These are phyloP conservation scores for Cyclanthera cordifolia DNA, from an alignment of 306 rosid species.

Conservation along the genomic window DNA sequence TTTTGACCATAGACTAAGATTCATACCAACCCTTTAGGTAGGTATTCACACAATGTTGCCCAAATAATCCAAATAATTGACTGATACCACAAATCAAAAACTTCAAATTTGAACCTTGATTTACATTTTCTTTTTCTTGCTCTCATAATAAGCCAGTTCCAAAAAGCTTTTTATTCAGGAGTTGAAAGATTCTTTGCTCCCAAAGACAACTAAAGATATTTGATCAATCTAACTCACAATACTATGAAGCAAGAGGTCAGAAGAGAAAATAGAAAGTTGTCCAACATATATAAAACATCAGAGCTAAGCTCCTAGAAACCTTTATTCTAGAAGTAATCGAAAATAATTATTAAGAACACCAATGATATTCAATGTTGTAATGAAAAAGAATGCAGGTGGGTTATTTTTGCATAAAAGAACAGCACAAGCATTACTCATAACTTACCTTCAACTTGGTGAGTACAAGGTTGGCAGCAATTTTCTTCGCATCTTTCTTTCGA, in stretches of 20 bases:
- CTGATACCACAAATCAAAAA: neutral
- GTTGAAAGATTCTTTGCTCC: neutral
- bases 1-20: too few relatives aligned
- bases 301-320: neutral
- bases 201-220: neutral
- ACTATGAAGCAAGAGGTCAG: neutral
- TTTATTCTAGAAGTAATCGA: neutral
- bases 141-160: neutral
- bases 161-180: neutral
- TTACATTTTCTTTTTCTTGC: neutral
- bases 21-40: too few relatives aligned
- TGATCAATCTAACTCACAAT: neutral
- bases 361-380: neutral
- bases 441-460: conserved; percentile 48
- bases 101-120: neutral
- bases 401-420: neutral
- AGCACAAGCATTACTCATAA: neutral
- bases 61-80: neutral
- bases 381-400: neutral
- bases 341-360: neutral
- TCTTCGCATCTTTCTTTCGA: conserved; percentile 45
- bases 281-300: neutral
- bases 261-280: neutral
- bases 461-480: conserved; percentile 40
- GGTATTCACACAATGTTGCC: too few relatives aligned